These are phyloP conservation scores for Selaginella moellendorffii DNA, from an alignment of 75 land plant genomes.

Conservation along the genomic window DNA sequence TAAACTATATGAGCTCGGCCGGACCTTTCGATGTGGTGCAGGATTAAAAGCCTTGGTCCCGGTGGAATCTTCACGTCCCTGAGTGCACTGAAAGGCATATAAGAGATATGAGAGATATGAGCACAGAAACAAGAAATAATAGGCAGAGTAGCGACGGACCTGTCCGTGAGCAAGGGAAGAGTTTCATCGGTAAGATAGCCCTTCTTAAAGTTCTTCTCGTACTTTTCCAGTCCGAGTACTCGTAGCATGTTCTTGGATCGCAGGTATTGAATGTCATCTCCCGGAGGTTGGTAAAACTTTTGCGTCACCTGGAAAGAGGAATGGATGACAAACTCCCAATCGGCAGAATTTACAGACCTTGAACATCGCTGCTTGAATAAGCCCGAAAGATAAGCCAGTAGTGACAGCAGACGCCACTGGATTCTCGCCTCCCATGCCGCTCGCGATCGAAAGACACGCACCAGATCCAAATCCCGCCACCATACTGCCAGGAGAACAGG, in stretches of 20 bases:
- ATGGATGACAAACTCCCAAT: neutral
- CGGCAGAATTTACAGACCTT: too few species aligned
- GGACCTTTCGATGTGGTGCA: constrained; percentile 73
- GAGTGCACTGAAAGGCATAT: constrained; percentile 46
- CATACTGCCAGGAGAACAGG: too few species aligned
- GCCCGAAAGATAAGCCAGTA: constrained; percentile 69
- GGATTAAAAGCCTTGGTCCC: constrained; percentile 84
- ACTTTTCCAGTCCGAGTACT: constrained; percentile 60
- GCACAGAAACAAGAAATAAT: too few species aligned
- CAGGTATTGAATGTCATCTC: constrained; percentile 45
- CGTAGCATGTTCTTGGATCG: constrained; percentile 50
- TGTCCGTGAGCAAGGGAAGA: neutral
- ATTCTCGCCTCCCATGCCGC: constrained; percentile 80
- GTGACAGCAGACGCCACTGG: constrained; percentile 45
- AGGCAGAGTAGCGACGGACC: too few species aligned
- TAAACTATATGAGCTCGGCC: too few species aligned
- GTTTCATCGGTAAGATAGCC: constrained; percentile 4
- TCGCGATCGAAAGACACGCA: constrained; percentile 72
- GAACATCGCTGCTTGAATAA: constrained; percentile 69
- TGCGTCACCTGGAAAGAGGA: constrained; percentile 41
- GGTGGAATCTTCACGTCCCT: constrained; percentile 81
- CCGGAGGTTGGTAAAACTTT: constrained; percentile 49
- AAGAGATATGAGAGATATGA: too few species aligned
- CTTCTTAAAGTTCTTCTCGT: constrained; percentile 40
- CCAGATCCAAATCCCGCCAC: constrained; percentile 95